These are phyloP conservation scores for Sclerotinia nivalis DNA, from an alignment of 2,329 filamentous ascomycete genomes.

Conservation along the genomic window DNA sequence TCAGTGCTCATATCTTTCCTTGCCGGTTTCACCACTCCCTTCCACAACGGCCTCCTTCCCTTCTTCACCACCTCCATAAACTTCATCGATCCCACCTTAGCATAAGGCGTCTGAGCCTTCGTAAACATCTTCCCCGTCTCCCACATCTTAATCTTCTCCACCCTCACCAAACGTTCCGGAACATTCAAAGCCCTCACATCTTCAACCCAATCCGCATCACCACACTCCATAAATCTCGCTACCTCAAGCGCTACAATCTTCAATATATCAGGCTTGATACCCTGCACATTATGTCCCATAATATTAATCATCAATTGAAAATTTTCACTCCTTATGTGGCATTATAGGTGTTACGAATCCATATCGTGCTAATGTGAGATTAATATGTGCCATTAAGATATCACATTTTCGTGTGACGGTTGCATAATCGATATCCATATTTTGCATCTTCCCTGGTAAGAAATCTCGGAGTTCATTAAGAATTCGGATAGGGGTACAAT, in stretches of 20 bases:
- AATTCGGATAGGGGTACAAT: not conserved
- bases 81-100: not conserved
- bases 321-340: not conserved
- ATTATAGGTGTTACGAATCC: not conserved
- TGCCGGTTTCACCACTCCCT: not conserved
- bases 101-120: not conserved
- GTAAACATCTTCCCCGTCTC: not conserved
- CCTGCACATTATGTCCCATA: not conserved
- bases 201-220: not conserved
- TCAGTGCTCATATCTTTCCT: not conserved
- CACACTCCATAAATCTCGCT: not conserved
- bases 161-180: not conserved
- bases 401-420: not conserved
- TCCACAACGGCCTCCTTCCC: not conserved
- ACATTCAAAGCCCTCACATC: not conserved
- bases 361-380: not conserved
- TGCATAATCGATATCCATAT: not conserved
- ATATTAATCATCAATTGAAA: conserved; percentile 12
- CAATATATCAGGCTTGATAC: not conserved
- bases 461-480: not conserved
- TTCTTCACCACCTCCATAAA: not conserved
- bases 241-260: not conserved
- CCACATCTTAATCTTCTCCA: not conserved
- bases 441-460: not conserved
- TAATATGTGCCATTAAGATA: not conserved